phyloP scores from a whole-genome alignment of 352 stramenopile species.

The Pythium dissimile region DNA sequence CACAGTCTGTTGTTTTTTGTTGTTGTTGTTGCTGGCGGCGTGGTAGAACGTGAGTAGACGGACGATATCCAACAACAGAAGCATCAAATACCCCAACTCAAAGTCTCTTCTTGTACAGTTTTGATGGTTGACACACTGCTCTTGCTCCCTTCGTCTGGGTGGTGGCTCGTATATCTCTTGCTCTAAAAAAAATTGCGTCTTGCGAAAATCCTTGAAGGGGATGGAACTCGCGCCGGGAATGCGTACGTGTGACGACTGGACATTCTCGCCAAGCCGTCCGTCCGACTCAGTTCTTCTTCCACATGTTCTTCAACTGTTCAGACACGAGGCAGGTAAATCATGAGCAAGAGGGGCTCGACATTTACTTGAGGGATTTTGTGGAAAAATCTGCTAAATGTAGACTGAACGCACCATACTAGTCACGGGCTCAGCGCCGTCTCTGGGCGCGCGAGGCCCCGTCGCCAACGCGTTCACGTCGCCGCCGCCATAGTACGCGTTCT shows the following conservation, averaged over 20 bases:
- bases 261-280: neutral
- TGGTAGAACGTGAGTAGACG: neutral
- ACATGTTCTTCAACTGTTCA: slow-evolving; percentile 74
- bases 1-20: too few species aligned
- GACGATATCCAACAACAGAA: neutral
- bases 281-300: slow-evolving; percentile 71
- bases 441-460: slow-evolving; percentile 9
- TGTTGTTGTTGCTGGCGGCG: too few species aligned
- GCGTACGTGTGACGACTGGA: neutral
- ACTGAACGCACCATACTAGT: slow-evolving; percentile 25
- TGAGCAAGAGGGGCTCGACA: neutral
- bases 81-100: too few species aligned
- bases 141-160: neutral
- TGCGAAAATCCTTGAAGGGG: slow-evolving; percentile 10
- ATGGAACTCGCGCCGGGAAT: neutral
- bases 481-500: slow-evolving; percentile 26
- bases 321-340: neutral
- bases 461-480: slow-evolving; percentile 20
- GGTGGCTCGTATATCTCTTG: slow-evolving; percentile 15
- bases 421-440: slow-evolving; percentile 19
- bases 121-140: neutral
- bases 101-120: too few species aligned
- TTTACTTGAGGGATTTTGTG: neutral
- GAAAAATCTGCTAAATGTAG: slow-evolving; percentile 13
- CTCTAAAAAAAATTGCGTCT: slow-evolving; percentile 16